Evolutionary conservation across 108 stramenopile genomes (phyloP).

Genomic region (Nitzschia sp.): DNA sequence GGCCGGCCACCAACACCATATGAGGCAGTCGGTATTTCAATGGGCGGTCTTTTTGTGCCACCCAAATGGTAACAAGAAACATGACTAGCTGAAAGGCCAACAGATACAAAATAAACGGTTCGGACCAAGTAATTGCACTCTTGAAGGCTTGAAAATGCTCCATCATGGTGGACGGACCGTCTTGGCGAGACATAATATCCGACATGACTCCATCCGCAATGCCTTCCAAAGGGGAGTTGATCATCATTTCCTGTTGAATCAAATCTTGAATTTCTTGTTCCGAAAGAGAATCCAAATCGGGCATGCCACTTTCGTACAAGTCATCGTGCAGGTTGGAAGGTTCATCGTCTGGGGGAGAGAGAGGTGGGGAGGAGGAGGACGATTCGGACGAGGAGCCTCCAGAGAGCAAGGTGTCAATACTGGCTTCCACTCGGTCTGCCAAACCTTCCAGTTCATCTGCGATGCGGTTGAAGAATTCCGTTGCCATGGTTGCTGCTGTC

Average conservation of each 20-base stretch:
- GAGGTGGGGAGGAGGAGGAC: too few relatives aligned
- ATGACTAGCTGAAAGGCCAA: constrained; percentile 70
- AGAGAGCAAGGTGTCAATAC: background rate
- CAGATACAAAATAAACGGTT: constrained; percentile 67
- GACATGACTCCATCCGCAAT: constrained; percentile 76
- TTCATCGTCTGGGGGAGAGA: too few relatives aligned
- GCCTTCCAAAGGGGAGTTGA: constrained; percentile 66
- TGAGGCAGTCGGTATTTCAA: constrained; percentile 49
- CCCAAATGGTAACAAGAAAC: constrained; percentile 44
- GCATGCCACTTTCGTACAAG: background rate
- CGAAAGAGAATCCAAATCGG: constrained; percentile 14
- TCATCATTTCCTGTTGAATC: constrained; percentile 29
- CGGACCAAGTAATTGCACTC: constrained; percentile 79
- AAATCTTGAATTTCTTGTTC: constrained; percentile 27
- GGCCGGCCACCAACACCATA: constrained; percentile 60
- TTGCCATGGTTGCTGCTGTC: background rate
- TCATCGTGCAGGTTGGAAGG: background rate
- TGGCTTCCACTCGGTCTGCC: constrained; percentile 5
- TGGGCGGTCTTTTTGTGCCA: constrained; percentile 37
- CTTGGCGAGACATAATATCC: constrained; percentile 73
- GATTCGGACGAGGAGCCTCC: background rate
- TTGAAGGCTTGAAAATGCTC: constrained; percentile 79
- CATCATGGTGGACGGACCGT: constrained; percentile 54
- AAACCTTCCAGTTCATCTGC: constrained; percentile 22
- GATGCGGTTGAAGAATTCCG: constrained; percentile 10